phyloP scores from a whole-genome alignment of 2,329 filamentous ascomycete genomes.

The Ascochyta clinopodiicola region DNA sequence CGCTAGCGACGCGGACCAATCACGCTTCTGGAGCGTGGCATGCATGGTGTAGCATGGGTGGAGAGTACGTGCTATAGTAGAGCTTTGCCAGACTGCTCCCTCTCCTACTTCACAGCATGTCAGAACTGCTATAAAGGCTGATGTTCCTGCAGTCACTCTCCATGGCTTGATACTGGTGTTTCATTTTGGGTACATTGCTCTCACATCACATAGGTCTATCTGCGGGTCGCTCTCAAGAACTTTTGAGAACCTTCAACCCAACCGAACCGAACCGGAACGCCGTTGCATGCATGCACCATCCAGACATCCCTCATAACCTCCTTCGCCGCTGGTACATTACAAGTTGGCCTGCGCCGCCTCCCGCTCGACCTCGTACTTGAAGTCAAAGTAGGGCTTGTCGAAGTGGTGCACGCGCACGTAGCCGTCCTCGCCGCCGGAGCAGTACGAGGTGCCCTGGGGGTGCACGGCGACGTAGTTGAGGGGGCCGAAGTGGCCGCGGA shows the following conservation, averaged over 20 bases:
- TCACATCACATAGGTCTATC: constrained; percentile 22
- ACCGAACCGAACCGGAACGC: constrained; percentile 39
- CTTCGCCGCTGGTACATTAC: constrained; percentile 16
- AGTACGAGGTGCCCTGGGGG: constrained; percentile 90
- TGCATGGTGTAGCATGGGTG: no score
- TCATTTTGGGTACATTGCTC: constrained; percentile 18
- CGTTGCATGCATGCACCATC: constrained; percentile 47
- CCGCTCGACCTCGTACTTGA: constrained; percentile 97
- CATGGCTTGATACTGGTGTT: constrained; percentile 1
- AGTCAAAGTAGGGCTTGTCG: constrained; percentile 98
- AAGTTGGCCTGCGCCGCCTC: constrained; percentile 58
- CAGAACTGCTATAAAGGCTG: no score
- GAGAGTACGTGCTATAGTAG: no score
- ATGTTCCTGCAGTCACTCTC: no score
- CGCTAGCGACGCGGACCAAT: constrained; percentile 11
- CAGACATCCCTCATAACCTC: constrained; percentile 28
- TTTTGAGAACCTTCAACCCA: constrained; percentile 29
- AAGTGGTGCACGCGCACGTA: constrained; percentile 99
- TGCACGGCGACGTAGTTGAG: constrained; percentile 95
- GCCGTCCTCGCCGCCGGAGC: constrained; percentile 95
- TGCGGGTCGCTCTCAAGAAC: constrained; percentile 25
- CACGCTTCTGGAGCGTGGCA: not conserved
- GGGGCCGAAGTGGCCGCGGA: constrained; percentile 95
- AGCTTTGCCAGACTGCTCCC: no score
- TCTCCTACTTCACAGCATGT: no score